Conservation (phyloP, 495 filamentous ascomycete species). For the Podospora pseudoanserina region DNA sequence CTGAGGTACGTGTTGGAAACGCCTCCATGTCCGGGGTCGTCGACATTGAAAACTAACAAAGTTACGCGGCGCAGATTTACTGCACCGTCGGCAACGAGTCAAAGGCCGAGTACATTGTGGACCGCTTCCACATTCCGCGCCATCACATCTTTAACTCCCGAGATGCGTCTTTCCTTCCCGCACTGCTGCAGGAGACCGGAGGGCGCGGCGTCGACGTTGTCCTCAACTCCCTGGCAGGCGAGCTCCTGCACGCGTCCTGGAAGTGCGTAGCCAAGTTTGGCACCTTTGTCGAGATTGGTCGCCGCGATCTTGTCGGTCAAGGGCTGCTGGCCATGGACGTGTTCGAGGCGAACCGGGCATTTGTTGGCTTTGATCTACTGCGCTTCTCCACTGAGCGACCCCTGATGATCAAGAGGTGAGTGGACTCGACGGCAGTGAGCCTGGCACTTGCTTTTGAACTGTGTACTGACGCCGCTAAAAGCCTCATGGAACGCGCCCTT, state of each 20-base stretch:
- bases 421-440: no score
- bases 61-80: slow-evolving; percentile 28
- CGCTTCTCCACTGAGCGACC: no score
- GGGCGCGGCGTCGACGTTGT: slow-evolving; percentile 50
- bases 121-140: slow-evolving; percentile 36
- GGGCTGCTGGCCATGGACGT: slow-evolving; percentile 40
- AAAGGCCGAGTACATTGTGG: slow-evolving; percentile 37
- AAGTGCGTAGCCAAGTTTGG: slow-evolving; percentile 49
- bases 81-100: slow-evolving; percentile 44
- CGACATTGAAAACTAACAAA: not conserved
- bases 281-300: slow-evolving; percentile 51
- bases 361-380: slow-evolving; percentile 43
- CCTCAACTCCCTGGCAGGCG: slow-evolving; percentile 52
- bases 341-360: slow-evolving; percentile 42
- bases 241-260: slow-evolving; percentile 47
- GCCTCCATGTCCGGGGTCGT: slow-evolving; percentile 15
- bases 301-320: slow-evolving; percentile 27
- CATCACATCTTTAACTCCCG: slow-evolving; percentile 40
- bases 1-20: not conserved
- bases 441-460: slow-evolving; percentile 14
- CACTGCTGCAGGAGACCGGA: slow-evolving; percentile 42
- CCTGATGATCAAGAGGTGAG: no score
- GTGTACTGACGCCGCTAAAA: slow-evolving; percentile 14
- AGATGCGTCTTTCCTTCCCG: slow-evolving; percentile 34
- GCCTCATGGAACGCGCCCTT: slow-evolving; percentile 36